phyloP scores from a whole-genome alignment of 2,329 filamentous ascomycete species.

The Fonsecaea erecta region DNA sequence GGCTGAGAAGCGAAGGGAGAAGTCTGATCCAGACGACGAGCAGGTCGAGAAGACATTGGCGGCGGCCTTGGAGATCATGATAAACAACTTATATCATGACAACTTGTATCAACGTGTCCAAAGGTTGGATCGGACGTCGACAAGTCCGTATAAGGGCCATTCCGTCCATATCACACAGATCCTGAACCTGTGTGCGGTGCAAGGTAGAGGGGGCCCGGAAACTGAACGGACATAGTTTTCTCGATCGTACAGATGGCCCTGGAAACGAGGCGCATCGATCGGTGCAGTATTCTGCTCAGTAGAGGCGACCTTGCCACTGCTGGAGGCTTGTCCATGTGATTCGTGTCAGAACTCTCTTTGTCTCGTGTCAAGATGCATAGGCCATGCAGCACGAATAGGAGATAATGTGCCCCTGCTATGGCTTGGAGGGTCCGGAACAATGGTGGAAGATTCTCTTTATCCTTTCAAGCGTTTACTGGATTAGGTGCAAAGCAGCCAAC shows the following conservation, averaged over 20 bases:
- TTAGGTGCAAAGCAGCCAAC: too few species aligned
- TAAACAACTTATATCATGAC: neutral
- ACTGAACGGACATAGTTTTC: neutral
- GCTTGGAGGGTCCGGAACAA: too few species aligned
- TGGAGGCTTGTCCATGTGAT: too few species aligned
- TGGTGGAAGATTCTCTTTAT: too few species aligned
- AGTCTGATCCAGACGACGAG: neutral
- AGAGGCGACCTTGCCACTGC: too few species aligned
- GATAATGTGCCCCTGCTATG: too few species aligned
- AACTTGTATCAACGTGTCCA: neutral
- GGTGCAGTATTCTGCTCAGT: too few species aligned
- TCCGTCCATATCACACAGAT: neutral
- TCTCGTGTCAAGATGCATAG: too few species aligned
- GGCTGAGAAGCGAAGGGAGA: conserved; percentile 1
- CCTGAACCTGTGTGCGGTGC: neutral
- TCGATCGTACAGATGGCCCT: conserved; percentile 6
- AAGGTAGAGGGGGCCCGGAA: neutral
- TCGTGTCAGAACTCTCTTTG: too few species aligned
- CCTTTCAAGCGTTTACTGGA: too few species aligned
- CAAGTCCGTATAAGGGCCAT: neutral
- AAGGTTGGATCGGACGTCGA: neutral
- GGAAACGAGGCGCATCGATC: conserved; percentile 1
- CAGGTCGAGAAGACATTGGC: neutral
- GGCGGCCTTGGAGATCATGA: conserved; percentile 1
- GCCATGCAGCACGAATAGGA: too few species aligned